Base-by-base conservation (phyloP, 2,329 filamentous ascomycete species). In the Diatrype stigma region DNA sequence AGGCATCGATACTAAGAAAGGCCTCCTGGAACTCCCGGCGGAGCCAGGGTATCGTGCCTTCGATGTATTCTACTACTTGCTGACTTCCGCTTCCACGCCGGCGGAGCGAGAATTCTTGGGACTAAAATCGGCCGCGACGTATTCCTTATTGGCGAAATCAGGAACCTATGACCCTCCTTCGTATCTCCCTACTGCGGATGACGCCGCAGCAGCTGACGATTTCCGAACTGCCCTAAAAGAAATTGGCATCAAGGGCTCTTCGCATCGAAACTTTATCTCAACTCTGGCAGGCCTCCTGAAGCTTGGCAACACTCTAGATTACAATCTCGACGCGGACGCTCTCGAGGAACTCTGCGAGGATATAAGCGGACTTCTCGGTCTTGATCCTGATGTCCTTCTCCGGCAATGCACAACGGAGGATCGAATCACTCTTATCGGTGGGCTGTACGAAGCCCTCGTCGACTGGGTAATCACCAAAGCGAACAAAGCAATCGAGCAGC, bases 51-150 rank as follows among this genome's bases (percentile, higher is more conserved):
- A 90, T 69, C 86, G 94, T 56, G 94, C 93, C 3, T 99, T 99
- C 61, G 93, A 99, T 65, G 94, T 96, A 46, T 97, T 99, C 66
- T 97, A 99, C 73, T 97, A 96, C 63, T 82, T 99, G 1, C 79
- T 97, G 40, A 95, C 92, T 0, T 91, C 89, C n/a, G 88, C 89
- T 1, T 96, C 94, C 0, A 94, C 90, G 1, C 84, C 87, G 3
- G 86, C 90, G 2, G 94, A 99, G 72, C 80, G 90, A 50, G 93
- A 97, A 66, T 96, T 92, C 54, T 74, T 99, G 14, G 85, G 87
- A 23, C 79, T 99, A 28, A 88, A 90, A 70, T 77, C 84, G 8
- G 82, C 89, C 2, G 87, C 89, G 3, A 78, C 81, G 42, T 99
- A 97, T 67, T 72, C 84, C 6, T 75, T 99, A 1, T 77, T 99